Evolutionary conservation across 169 alveolate genomes (phyloP).

Genomic region (Plasmodium gaboni): DNA sequence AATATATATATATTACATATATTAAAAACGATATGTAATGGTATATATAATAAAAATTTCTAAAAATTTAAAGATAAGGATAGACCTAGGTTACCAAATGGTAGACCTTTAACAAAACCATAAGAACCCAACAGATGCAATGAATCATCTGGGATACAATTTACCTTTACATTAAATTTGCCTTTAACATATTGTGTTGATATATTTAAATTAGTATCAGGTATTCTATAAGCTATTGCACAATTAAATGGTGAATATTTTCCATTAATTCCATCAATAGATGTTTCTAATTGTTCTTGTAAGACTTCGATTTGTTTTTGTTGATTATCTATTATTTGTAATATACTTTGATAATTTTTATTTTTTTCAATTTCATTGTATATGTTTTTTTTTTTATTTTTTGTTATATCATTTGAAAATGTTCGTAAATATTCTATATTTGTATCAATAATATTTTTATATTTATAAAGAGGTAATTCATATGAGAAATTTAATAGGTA

Average conservation of each 20-base stretch:
- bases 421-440: conserved; percentile 72
- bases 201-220: conserved; percentile 82
- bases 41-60: background rate
- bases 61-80: conserved; percentile 79
- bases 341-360: conserved; percentile 71
- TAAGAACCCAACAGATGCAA: conserved; percentile 80
- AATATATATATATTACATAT: too few relatives aligned
- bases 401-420: conserved; percentile 68
- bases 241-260: conserved; percentile 79
- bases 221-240: conserved; percentile 85
- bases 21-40: background rate
- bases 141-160: conserved; percentile 87
- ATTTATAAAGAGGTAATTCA: conserved; percentile 29
- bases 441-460: conserved; percentile 65
- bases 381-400: conserved; percentile 39
- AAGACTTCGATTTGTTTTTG: conserved; percentile 83
- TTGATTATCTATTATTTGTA: conserved; percentile 78
- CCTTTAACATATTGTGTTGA: conserved; percentile 79
- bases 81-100: conserved; percentile 85
- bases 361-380: conserved; percentile 38
- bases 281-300: conserved; percentile 57
- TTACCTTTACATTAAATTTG: conserved; percentile 78
- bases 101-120: conserved; percentile 85
- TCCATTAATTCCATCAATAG: conserved; percentile 52
- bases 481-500: conserved; percentile 5